Base-by-base conservation (phyloP, 2,329 filamentous ascomycete genomes). In the Cladosporium sp. region DNA sequence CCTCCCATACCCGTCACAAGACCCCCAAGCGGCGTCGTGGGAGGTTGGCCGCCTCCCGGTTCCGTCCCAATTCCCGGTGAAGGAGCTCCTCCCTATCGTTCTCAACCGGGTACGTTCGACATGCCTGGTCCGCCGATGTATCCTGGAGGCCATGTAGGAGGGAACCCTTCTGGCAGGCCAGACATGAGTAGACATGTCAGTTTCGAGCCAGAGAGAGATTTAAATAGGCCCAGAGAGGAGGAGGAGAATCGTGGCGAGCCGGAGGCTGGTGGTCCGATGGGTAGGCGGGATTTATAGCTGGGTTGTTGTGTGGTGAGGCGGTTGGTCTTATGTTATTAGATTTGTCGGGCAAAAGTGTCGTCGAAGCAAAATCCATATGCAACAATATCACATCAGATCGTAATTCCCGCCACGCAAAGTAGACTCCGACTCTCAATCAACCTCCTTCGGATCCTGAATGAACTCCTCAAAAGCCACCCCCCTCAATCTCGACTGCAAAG, bases 401-500 rank as follows among this genome's bases (percentile, higher is more conserved):
- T 6, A 15, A 13, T 8, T 15, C 15, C 32, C 5, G 32, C 22
- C 22, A 27, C 22, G 22, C 22, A 27, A 27, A 9, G 22, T 9
- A 27, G 22, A 4, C 4, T 4, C 4, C n/a, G 6, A 33, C 6
- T 8, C n/a, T 25, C 42, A 45, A 25, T 38, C 43, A 7, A 46
- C 19, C n/a, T 46, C 43, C 9, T 38, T 38, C 22, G 43, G 43
- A 6, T 38, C 43, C 4, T 38, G 20, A 11, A 46, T 46, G 15
- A 38, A 46, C 22, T 60, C 55, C 32, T 60, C 59, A 20, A 58
- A 59, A 5, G 56, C 53, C 4, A 60, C 55, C 4, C 58, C 59
- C 29, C 56, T 53, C 11, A 50, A 40, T 36, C 40, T 30, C 11
- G 50, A 35, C 20, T 41, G 51, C 27, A 18, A 36, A 35, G 16